These are phyloP conservation scores for Russula brevipes DNA, from an alignment of 768 basidiomycete genomes.

Conservation along the genomic window DNA sequence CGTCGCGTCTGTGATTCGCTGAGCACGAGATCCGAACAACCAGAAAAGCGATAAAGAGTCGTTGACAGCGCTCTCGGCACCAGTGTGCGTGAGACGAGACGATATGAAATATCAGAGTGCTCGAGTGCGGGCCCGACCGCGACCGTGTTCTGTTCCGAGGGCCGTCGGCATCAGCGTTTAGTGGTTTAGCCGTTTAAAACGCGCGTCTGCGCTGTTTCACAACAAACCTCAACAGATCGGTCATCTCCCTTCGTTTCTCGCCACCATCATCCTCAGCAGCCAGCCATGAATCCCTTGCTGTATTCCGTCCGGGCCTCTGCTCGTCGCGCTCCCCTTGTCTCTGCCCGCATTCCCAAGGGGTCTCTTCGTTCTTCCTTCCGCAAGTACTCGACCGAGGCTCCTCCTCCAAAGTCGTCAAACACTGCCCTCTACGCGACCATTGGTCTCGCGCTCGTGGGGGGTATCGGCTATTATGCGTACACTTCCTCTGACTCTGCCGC, in stretches of 20 bases:
- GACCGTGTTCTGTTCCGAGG: too few species aligned
- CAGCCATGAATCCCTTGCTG: constrained; percentile 16
- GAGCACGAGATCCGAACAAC: too few species aligned
- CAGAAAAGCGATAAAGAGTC: too few species aligned
- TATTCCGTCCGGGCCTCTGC: constrained; percentile 19
- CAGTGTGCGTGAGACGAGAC: too few species aligned
- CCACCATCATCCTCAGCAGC: constrained; percentile 5
- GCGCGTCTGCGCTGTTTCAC: too few species aligned
- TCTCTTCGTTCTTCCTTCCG: constrained; percentile 44
- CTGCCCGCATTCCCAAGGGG: constrained; percentile 14
- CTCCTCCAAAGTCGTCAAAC: constrained; percentile 48
- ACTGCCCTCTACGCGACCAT: constrained; percentile 54
- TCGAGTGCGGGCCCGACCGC: too few species aligned
- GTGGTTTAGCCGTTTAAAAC: too few species aligned
- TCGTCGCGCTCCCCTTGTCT: constrained; percentile 21
- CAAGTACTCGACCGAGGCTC: constrained; percentile 52
- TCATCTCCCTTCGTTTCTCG: background rate
- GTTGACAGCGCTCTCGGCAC: too few species aligned
- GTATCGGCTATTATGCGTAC: constrained; percentile 60
- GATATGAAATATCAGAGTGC: too few species aligned
- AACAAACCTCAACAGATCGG: background rate
- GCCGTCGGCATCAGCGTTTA: too few species aligned
- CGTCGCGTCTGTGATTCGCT: too few species aligned
- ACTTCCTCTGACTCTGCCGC: constrained; percentile 45
- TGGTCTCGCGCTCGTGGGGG: constrained; percentile 54